Conservation (phyloP, 2,329 filamentous ascomycete genomes). For the Microsporum ferrugineum region DNA sequence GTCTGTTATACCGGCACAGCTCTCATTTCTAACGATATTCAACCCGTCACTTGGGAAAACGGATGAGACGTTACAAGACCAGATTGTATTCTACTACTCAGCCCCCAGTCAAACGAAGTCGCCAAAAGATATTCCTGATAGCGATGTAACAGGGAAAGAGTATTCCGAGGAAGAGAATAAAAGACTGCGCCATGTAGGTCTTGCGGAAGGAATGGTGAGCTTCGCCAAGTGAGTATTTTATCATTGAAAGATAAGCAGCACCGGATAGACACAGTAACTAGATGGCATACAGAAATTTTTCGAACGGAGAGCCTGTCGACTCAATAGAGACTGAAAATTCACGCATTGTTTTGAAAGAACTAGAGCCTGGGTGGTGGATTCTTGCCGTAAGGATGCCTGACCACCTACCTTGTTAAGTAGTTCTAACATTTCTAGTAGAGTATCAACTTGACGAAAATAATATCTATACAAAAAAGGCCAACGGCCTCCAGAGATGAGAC, state of each 20-base stretch:
- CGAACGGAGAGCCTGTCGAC: constrained; percentile 63
- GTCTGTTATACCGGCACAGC: constrained; percentile 59
- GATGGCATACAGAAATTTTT: constrained; percentile 54
- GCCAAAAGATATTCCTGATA: constrained; percentile 16
- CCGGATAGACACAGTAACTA: background rate
- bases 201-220: constrained; percentile 91
- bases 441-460: constrained; percentile 68
- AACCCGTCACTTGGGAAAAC: constrained; percentile 67
- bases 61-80: constrained; percentile 63
- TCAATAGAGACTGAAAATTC: constrained; percentile 84
- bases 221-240: constrained; percentile 55
- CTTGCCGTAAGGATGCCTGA: constrained; percentile 57
- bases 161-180: constrained; percentile 61
- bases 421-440: constrained; percentile 40
- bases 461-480: constrained; percentile 32
- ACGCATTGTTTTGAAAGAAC: constrained; percentile 70
- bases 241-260: background rate
- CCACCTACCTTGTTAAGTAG: background rate
- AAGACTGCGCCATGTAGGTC: constrained; percentile 78
- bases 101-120: constrained; percentile 19
- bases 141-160: constrained; percentile 18
- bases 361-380: constrained; percentile 93
- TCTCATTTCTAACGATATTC: constrained; percentile 89
- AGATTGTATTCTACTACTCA: constrained; percentile 90
- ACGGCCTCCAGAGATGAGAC: background rate